These are phyloP conservation scores for Voacanga thouarsii DNA, from an alignment of 257 asterid species.

Conservation along the genomic window DNA sequence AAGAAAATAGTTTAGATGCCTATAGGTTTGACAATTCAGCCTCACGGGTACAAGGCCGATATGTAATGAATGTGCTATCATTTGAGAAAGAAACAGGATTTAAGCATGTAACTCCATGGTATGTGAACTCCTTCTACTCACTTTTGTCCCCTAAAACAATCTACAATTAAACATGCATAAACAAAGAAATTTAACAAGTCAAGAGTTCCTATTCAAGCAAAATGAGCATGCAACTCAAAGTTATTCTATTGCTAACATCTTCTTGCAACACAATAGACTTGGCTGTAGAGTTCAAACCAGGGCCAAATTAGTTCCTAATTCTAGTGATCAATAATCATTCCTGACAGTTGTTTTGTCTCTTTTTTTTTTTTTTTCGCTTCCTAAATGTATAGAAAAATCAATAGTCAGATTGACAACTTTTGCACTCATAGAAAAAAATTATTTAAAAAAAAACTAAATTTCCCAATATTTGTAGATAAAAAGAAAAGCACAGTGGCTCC, in stretches of 20 bases:
- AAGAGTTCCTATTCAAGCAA: background rate
- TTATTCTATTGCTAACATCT: background rate
- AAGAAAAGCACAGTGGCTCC: background rate
- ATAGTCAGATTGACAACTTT: background rate
- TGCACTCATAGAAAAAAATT: background rate
- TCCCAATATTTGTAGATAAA: background rate
- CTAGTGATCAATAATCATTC: background rate
- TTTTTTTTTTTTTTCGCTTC: background rate
- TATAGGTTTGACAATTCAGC: constrained; percentile 80
- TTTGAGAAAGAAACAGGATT: constrained; percentile 94
- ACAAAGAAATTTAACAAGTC: background rate
- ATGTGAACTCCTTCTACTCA: constrained; percentile 76
- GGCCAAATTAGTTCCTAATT: too few species aligned
- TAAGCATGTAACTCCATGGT: constrained; percentile 84
- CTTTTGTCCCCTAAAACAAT: constrained; percentile 87
- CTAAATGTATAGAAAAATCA: background rate
- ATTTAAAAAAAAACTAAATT: too few species aligned
- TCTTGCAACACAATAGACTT: too few species aligned
- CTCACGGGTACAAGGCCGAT: constrained; percentile 83
- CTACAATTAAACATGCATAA: constrained; percentile 36
- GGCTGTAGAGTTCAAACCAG: background rate
- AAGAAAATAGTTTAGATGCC: constrained; percentile 4
- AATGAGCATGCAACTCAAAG: background rate
- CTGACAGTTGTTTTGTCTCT: too few species aligned
- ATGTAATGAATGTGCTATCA: constrained; percentile 70